Evolutionary conservation across 371 early-diverging fungal species (phyloP).

Genomic region (Zychaea mexicana): DNA sequence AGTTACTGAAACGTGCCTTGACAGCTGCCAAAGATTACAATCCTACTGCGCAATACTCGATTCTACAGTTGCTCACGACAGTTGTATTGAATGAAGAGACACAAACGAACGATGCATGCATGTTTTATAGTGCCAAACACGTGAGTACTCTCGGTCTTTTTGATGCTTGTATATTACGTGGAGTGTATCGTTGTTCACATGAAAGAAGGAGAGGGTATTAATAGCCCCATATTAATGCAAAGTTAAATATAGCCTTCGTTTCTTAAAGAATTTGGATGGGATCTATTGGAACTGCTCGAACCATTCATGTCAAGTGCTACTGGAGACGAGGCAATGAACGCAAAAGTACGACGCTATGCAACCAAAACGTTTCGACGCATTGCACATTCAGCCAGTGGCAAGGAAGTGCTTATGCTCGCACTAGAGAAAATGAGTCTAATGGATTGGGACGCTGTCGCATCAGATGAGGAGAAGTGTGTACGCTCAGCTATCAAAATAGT

Average conservation of each 20-base stretch:
- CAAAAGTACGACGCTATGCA: conserved; percentile 2
- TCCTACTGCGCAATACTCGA: neutral
- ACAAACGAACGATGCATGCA: neutral
- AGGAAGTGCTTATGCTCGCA: conserved; percentile 11
- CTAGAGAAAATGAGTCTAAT: conserved; percentile 15
- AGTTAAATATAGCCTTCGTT: neutral
- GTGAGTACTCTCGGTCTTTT: no score
- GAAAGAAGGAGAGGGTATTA: no score
- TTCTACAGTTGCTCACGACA: neutral
- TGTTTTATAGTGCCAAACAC: neutral
- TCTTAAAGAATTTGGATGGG: conserved; percentile 4
- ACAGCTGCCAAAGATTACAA: conserved; percentile 4
- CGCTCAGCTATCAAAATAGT: conserved; percentile 1
- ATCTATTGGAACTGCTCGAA: conserved; percentile 9
- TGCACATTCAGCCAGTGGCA: neutral
- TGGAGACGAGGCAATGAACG: conserved; percentile 3
- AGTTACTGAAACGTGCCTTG: neutral
- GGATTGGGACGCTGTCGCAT: neutral
- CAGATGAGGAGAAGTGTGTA: conserved; percentile 7
- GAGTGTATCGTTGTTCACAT: no score
- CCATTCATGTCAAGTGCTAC: conserved; percentile 8
- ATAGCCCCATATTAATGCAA: neutral
- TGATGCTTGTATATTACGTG: no score
- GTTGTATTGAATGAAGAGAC: neutral
- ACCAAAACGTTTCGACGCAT: conserved; percentile 6